Conservation (phyloP, 1,284 basidiomycete species). For the Sporisorium exsertum region DNA sequence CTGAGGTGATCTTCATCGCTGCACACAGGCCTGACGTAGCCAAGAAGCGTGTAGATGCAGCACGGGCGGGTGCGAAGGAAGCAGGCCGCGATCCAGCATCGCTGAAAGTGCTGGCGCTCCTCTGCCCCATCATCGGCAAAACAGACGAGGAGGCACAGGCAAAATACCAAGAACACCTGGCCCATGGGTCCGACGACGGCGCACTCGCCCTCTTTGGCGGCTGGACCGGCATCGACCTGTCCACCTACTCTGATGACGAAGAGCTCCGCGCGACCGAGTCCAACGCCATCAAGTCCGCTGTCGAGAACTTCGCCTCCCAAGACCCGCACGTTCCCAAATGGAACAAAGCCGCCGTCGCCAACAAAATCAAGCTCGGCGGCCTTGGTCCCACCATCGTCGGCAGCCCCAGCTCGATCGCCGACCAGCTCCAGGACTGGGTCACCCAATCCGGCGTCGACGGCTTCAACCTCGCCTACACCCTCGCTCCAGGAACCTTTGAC, state of each 20-base stretch:
- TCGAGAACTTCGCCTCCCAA: conserved; percentile 60
- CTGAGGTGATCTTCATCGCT: conserved; percentile 69
- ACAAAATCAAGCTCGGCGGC: conserved; percentile 66
- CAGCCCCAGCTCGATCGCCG: conserved; percentile 39
- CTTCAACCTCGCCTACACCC: conserved; percentile 60
- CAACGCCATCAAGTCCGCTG: conserved; percentile 66
- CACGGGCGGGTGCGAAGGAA: conserved; percentile 44
- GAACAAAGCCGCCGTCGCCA: conserved; percentile 60
- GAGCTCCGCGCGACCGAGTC: conserved; percentile 53
- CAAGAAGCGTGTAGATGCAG: conserved; percentile 59
- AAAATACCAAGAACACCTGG: conserved; percentile 63
- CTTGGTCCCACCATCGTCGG: conserved; percentile 63
- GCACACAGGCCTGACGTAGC: conserved; percentile 63
- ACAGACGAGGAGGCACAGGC: conserved; percentile 66
- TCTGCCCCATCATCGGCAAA: conserved; percentile 61
- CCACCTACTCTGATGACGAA: conserved; percentile 57
- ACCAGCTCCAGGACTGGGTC: conserved; percentile 62
- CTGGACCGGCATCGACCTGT: conserved; percentile 65
- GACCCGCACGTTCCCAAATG: conserved; percentile 63
- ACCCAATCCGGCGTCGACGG: conserved; percentile 59
- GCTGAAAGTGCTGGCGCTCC: conserved; percentile 65
- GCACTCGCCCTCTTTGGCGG: conserved; percentile 69
- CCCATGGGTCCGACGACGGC: conserved; percentile 61
- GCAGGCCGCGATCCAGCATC: conserved; percentile 62
- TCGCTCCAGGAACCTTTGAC: conserved; percentile 60